phyloP scores from a whole-genome alignment of 2,329 filamentous ascomycete genomes.

The Colletotrichum tanaceti region DNA sequence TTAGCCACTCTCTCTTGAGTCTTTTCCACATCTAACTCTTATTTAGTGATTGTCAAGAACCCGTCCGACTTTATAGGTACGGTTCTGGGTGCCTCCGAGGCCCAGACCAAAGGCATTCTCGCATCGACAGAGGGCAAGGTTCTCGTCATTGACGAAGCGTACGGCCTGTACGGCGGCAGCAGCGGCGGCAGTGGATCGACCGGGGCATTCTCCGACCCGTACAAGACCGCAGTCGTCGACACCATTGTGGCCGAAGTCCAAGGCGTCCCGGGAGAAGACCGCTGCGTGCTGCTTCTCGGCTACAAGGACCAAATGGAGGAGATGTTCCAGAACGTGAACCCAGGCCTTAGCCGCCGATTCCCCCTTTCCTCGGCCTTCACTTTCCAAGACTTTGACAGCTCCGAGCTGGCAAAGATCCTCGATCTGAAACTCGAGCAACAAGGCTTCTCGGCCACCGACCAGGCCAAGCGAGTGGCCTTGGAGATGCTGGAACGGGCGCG shows the following conservation, averaged over 20 bases:
- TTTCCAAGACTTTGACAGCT: constrained; percentile 75
- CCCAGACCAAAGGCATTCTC: constrained; percentile 78
- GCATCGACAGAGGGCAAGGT: constrained; percentile 76
- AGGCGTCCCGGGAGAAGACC: constrained; percentile 75
- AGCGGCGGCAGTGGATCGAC: constrained; percentile 49
- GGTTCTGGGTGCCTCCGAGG: constrained; percentile 74
- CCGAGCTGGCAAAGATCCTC: constrained; percentile 69
- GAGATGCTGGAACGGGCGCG: constrained; percentile 71
- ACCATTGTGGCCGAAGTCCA: constrained; percentile 81
- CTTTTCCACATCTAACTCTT: background rate
- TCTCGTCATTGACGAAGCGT: constrained; percentile 84
- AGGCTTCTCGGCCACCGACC: constrained; percentile 62
- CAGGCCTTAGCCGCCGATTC: constrained; percentile 75
- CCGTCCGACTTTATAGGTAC: constrained; percentile 78
- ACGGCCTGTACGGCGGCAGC: constrained; percentile 66
- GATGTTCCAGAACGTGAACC: constrained; percentile 81
- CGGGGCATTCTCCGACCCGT: constrained; percentile 51
- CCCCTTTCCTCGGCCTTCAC: constrained; percentile 71
- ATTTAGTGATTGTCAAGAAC: constrained; percentile 74
- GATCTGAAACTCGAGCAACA: constrained; percentile 70
- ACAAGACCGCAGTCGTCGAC: constrained; percentile 74
- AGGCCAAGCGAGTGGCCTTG: constrained; percentile 65
- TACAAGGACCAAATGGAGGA: constrained; percentile 76
- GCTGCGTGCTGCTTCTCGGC: constrained; percentile 77
- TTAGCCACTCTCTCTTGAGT: no score